Evolutionary conservation across 192 early-diverging fungal species (phyloP).

Genomic region (Podila minutissima): DNA sequence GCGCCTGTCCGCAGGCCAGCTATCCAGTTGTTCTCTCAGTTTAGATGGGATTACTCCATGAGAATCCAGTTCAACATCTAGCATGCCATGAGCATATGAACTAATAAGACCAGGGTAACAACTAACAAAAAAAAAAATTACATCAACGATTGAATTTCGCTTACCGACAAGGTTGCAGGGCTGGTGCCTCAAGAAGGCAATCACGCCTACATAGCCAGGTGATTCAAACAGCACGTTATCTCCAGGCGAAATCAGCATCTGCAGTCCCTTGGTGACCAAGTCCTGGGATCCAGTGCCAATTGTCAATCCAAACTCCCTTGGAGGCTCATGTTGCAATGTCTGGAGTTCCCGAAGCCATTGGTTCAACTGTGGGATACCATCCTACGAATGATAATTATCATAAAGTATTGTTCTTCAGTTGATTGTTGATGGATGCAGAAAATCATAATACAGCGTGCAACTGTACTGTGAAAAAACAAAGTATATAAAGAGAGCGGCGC

Average conservation of each 20-base stretch:
- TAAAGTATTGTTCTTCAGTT: not conserved
- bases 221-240: conserved; percentile 60
- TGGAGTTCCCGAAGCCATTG: conserved; percentile 61
- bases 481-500: not conserved
- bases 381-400: conserved; percentile 14
- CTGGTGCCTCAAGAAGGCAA: conserved; percentile 55
- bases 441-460: not conserved
- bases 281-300: conserved; percentile 67
- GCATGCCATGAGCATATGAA: not conserved
- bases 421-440: conserved; percentile 11
- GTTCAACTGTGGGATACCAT: conserved; percentile 57
- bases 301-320: conserved; percentile 48
- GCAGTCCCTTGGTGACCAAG: conserved; percentile 62
- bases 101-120: not conserved
- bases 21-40: conserved; percentile 59
- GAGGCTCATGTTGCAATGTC: conserved; percentile 56
- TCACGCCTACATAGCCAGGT: conserved; percentile 61
- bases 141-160: too few relatives aligned
- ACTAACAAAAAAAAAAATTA: not conserved
- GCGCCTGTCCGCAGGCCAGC: conserved; percentile 53
- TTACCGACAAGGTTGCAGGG: conserved; percentile 58
- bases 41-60: conserved; percentile 70
- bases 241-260: conserved; percentile 63
- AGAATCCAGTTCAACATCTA: conserved; percentile 55
- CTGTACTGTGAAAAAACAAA: too few relatives aligned